Base-by-base conservation (phyloP, 768 basidiomycete species). In the Rhizopogon vinicolor region DNA sequence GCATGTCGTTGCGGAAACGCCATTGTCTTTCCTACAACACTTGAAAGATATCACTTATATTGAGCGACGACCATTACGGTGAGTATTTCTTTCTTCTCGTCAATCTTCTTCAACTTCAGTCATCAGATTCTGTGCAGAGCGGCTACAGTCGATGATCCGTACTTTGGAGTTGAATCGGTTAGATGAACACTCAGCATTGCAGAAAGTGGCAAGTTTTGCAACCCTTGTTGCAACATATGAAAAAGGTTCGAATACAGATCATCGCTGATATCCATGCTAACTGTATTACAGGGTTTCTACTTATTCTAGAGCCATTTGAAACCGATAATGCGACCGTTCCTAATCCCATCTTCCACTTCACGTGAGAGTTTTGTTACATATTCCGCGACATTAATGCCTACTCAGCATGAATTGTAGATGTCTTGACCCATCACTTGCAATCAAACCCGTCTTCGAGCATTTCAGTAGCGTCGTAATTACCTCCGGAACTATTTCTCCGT, bases 11-110 rank as follows among this genome's bases (percentile, higher is more conserved):
- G 97, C 97, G 16, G 97, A 99, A 72, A 99, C 97, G 2, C 97
- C 97, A 0, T 75, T 91, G 28, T 98, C 96, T 2, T 99, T 99
- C 71, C 74, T 99, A 41, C 96, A 98, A 65, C 97, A 99, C 72
- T 78, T 99, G 45, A 98, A 97, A 72, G 97, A 99, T 62, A 98
- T 98, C 58, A 98, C 97, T 13, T 99, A 94, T 68, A 99, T 99
- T 55, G 97, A 99, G 68, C 79, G 91, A 54, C 77, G 95, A 58
- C 97, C 97, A 10, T 73, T 99, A 57, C 82, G 91, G 96, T 91
- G 68, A 52, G 78, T 71, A 41, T n/a, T 52, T 31, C 18, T 42
- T n/a, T 22, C 14, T 33, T 9, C n/a, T 54, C 51, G 39, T 39
- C 19, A 46, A 16, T 46, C 8, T 8, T 45, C 31, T 8, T 33